Percentiles rank a stretch among this genome's conserved stretches.
phyloP scores from a whole-genome alignment of 306 rosid genomes.

The Rosa persica region DNA sequence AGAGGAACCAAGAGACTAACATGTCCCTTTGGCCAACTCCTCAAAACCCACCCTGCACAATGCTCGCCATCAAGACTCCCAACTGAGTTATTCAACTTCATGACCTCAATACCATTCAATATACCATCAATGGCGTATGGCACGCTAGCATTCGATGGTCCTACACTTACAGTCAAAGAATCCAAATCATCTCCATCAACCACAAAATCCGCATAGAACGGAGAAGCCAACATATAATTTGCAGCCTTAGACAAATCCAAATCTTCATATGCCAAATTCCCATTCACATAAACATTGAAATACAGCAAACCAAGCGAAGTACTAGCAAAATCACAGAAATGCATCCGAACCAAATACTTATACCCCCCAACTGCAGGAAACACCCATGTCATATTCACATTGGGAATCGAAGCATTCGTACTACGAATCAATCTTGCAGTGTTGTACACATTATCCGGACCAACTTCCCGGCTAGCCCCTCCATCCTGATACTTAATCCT shows the following conservation, averaged over 20 bases:
- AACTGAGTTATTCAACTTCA: slow-evolving; percentile 51
- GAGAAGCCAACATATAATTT: slow-evolving; percentile 54
- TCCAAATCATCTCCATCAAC: slow-evolving; percentile 51
- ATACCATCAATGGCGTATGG: slow-evolving; percentile 44
- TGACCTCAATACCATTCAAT: slow-evolving; percentile 52
- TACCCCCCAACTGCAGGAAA: slow-evolving; percentile 57
- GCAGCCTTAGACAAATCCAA: slow-evolving; percentile 61
- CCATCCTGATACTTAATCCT: slow-evolving; percentile 65
- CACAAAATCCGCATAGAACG: slow-evolving; percentile 65
- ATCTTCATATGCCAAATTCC: slow-evolving; percentile 49
- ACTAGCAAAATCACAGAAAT: slow-evolving; percentile 92
- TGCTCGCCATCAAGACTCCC: slow-evolving; percentile 43
- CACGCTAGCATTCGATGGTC: slow-evolving; percentile 57
- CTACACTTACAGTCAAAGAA: slow-evolving; percentile 49
- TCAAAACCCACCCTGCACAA: slow-evolving; percentile 33
- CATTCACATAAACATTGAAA: slow-evolving; percentile 87
- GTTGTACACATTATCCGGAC: slow-evolving; percentile 88
- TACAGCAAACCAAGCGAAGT: slow-evolving; percentile 57
- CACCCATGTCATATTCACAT: slow-evolving; percentile 74
- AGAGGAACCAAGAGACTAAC: slow-evolving; percentile 30
- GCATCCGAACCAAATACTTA: slow-evolving; percentile 67
- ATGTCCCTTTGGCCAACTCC: slow-evolving; percentile 30
- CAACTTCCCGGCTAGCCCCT: slow-evolving; percentile 85
- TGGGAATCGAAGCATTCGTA: slow-evolving; percentile 54
- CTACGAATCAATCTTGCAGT: slow-evolving; percentile 72